phyloP scores from a whole-genome alignment of 31 red algal species.

The Porphyra umbilicalis region DNA sequence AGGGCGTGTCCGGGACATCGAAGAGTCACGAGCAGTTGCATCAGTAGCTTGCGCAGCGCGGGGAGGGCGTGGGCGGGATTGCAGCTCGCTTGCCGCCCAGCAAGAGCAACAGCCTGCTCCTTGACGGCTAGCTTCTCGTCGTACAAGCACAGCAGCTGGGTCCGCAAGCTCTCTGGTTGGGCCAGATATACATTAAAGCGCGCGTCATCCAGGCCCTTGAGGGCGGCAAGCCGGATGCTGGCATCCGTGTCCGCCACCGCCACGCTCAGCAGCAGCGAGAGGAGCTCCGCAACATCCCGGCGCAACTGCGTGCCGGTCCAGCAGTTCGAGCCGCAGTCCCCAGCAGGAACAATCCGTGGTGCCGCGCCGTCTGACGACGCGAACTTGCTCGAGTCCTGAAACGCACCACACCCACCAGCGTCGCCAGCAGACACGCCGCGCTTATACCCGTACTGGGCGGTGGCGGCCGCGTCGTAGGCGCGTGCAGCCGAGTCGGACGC shows the following conservation, averaged over 20 bases:
- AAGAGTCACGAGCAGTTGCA: constrained; percentile 55
- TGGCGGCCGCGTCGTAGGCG: constrained; percentile 24
- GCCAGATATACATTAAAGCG: constrained; percentile 72
- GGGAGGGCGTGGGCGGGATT: constrained; percentile 81
- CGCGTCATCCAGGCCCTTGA: constrained; percentile 34
- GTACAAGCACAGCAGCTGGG: constrained; percentile 52
- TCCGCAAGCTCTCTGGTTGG: constrained; percentile 72
- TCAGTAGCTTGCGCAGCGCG: constrained; percentile 51
- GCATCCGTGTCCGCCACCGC: constrained; percentile 74
- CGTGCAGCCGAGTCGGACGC: background rate
- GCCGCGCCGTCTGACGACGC: constrained; percentile 19
- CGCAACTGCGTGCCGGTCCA: constrained; percentile 10
- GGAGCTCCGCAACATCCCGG: constrained; percentile 34
- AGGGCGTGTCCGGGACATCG: constrained; percentile 60
- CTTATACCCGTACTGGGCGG: constrained; percentile 19
- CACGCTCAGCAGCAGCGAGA: constrained; percentile 46
- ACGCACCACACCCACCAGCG: constrained; percentile 30
- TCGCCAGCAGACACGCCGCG: constrained; percentile 19
- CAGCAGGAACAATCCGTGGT: constrained; percentile 36
- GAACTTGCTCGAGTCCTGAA: constrained; percentile 33
- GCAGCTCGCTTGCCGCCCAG: constrained; percentile 32
- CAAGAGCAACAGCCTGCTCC: constrained; percentile 39
- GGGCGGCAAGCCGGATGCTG: constrained; percentile 51
- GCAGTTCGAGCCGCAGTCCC: background rate
- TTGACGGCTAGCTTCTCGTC: constrained; percentile 69